Evolutionary conservation across 176 grass and related monocot species (phyloP), one percentile per base, ranked within the genome.

Genomic region (Puccinellia tenuiflora): DNA sequence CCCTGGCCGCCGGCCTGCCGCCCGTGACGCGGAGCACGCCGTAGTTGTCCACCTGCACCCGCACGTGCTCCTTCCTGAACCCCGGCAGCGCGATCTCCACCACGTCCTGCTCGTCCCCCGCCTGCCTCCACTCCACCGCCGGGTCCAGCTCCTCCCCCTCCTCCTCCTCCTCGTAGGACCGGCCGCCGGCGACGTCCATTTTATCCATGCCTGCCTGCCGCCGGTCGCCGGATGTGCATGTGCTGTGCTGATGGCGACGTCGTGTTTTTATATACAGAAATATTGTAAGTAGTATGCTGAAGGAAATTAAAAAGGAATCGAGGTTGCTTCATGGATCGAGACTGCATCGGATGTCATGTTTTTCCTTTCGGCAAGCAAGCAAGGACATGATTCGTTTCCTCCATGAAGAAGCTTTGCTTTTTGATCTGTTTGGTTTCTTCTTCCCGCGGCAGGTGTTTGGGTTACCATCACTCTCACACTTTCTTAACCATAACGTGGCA

Each of bases 41-140:
- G 35, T 83, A 20, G 73, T 33, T 73, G 53, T 85, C 68, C 13
- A 94, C 73, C 79, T 87, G 92, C 52, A 91, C 89, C 2, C 70
- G 39, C 29, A 94, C 38, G 7, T 91, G 81, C n/a, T 94, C 92
- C 78, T 45, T 94, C 1, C 61, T 62, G 81, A 89, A 94, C 63
- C 81, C 92, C 62, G 81, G 85, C 10, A 91, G 89, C 3, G 39
- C 0, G 81, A 91, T 84, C 76, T 81, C 79, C 76, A 91, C 81
- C 60, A 84, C 64, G 55, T 81, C 77, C 46, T 51, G 62, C 3
- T 73, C 73, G 3, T 78, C 53, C 5, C 55, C 72, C 3, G 16
- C 30, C 22, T 34, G 56, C 66, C 8, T 66, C 86, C 86, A 88
- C 61, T 88, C 85, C 26, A 78, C 78, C 0, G 0, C 20, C 13